Conservation (phyloP, 306 rosid genomes). For the Casuarina equisetifolia region DNA sequence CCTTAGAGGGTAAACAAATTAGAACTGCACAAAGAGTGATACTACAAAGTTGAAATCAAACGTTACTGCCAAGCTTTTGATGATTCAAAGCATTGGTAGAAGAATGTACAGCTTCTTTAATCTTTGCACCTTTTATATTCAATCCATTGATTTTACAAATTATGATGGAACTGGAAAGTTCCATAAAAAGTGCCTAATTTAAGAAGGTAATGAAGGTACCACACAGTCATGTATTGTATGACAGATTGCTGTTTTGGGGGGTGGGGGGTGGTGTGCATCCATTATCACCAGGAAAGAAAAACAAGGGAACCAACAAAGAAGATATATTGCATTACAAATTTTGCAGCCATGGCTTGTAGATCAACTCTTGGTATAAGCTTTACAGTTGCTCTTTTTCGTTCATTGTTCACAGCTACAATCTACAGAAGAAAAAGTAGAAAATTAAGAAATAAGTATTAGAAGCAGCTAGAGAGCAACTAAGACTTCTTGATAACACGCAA, state of each 20-base stretch:
- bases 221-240: not conserved
- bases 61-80: not conserved
- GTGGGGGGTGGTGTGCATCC: not conserved
- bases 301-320: slow-evolving; percentile 15
- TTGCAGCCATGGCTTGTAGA: slow-evolving; percentile 81
- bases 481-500: slow-evolving; percentile 28
- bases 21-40: not conserved
- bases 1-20: not conserved
- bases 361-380: slow-evolving; percentile 92
- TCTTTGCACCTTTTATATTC: not conserved
- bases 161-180: not conserved
- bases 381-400: slow-evolving; percentile 64
- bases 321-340: slow-evolving; percentile 59
- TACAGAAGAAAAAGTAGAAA: slow-evolving; percentile 39
- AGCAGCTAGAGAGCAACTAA: slow-evolving; percentile 9
- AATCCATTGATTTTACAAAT: not conserved
- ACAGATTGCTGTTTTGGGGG: not conserved
- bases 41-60: not conserved
- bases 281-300: not conserved
- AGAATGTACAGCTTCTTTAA: not conserved
- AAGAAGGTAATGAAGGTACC: not conserved
- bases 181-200: not conserved
- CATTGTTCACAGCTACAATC: slow-evolving; percentile 68
- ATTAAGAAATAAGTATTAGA: slow-evolving; percentile 19
- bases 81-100: not conserved